A percentile compares a stretch with the other conserved stretches of the same genome.
Conservation (phyloP, 1,284 basidiomycete species). For the Agaricales sp. region DNA sequence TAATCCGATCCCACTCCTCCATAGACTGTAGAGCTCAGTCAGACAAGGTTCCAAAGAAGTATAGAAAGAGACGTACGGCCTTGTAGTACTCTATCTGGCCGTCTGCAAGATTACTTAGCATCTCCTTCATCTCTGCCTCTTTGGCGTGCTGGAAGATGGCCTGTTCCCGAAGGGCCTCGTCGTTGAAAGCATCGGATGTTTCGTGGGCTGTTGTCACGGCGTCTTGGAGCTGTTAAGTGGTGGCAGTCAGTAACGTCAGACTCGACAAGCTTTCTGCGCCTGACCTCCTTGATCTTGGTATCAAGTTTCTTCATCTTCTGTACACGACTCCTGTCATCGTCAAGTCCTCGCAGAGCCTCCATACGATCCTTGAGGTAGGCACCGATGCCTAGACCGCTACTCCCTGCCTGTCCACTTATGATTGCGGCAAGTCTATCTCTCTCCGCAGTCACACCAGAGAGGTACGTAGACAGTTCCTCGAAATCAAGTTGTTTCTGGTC, state of each 20-base stretch:
- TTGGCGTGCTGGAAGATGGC: constrained; percentile 84
- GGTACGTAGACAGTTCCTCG: constrained; percentile 93
- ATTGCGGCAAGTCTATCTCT: constrained; percentile 86
- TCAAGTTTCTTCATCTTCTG: constrained; percentile 92
- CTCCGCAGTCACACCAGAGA: constrained; percentile 85
- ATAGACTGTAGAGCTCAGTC: constrained; percentile 43
- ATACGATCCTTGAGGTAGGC: constrained; percentile 93
- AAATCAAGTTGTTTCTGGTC: constrained; percentile 99
- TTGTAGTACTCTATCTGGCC: constrained; percentile 94
- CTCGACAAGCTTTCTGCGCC: constrained; percentile 13
- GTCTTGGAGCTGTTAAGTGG: constrained; percentile 69
- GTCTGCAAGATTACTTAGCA: constrained; percentile 81
- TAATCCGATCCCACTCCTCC: constrained; percentile 90
- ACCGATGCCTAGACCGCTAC: constrained; percentile 73
- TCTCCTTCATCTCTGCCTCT: constrained; percentile 92
- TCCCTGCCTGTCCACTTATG: constrained; percentile 72
- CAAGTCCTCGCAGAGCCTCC: constrained; percentile 83
- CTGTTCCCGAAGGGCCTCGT: constrained; percentile 89
- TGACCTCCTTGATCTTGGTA: constrained; percentile 87
- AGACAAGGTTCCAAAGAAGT: constrained; percentile 1
- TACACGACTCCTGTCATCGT: constrained; percentile 88
- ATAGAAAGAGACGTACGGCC: constrained; percentile 39
- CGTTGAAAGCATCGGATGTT: constrained; percentile 91
- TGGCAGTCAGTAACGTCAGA: constrained; percentile 8
- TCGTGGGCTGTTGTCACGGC: constrained; percentile 93